A percentile compares a stretch with the other conserved stretches of the same genome.
These are phyloP conservation scores for Ustilago tritici DNA, from an alignment of 1,284 basidiomycete species.

Conservation along the genomic window DNA sequence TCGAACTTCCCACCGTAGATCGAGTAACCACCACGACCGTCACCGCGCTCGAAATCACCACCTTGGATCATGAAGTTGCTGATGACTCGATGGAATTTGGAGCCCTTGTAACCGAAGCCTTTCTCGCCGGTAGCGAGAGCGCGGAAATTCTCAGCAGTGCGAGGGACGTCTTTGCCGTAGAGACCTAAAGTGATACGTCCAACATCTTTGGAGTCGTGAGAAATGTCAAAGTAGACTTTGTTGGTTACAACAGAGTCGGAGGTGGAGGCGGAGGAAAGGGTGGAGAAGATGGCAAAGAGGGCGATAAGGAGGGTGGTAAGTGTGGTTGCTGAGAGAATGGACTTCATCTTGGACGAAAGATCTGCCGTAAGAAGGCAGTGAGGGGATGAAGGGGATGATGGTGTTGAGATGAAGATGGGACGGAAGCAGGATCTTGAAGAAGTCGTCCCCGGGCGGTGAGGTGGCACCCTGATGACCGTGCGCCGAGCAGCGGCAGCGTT, in stretches of 20 bases:
- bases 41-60: conserved; percentile 68
- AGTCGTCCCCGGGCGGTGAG: neutral
- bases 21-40: conserved; percentile 66
- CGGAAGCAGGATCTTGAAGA: neutral
- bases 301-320: conserved; percentile 71
- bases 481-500: neutral
- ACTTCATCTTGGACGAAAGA: conserved; percentile 22
- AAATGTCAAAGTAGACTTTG: conserved; percentile 67
- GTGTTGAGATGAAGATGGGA: neutral
- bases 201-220: conserved; percentile 61
- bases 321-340: conserved; percentile 71
- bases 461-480: conserved; percentile 1
- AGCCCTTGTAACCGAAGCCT: conserved; percentile 81
- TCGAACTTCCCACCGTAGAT: conserved; percentile 65
- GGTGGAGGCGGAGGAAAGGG: conserved; percentile 56
- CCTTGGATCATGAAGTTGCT: conserved; percentile 75
- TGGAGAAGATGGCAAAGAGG: conserved; percentile 54
- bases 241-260: conserved; percentile 52
- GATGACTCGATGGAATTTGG: conserved; percentile 76
- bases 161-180: conserved; percentile 64
- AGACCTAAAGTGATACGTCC: conserved; percentile 65
- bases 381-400: neutral
- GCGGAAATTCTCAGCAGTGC: conserved; percentile 67
- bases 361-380: neutral
- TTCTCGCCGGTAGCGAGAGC: conserved; percentile 72